Conservation (phyloP, 176 grass and related monocot species). For the Aegilops bicornis region DNA sequence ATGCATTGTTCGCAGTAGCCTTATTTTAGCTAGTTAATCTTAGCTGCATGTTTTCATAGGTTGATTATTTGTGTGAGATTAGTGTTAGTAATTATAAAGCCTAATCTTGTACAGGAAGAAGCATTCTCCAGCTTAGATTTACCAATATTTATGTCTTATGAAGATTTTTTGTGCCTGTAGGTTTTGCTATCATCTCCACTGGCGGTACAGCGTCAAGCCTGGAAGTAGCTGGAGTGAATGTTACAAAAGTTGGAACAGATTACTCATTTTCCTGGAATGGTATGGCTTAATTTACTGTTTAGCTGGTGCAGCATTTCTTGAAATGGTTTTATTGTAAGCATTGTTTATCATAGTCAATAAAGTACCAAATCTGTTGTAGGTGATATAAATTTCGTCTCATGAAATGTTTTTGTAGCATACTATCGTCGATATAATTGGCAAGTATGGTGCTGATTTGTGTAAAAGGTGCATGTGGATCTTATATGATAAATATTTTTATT, state of each 20-base stretch:
- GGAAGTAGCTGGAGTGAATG: conserved; percentile 75
- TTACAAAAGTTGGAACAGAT: conserved; percentile 89
- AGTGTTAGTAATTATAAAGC: too few species aligned
- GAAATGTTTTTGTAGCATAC: not conserved
- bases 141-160: too few species aligned
- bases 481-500: not conserved
- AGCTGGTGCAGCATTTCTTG: not conserved
- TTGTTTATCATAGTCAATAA: not conserved
- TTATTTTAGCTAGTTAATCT: too few species aligned
- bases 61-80: too few species aligned
- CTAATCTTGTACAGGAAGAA: too few species aligned
- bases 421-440: not conserved
- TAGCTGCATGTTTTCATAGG: too few species aligned
- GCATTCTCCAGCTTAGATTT: too few species aligned
- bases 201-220: conserved; percentile 77
- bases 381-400: not conserved
- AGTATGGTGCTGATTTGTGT: not conserved
- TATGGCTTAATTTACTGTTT: conserved; percentile 34
- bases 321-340: not conserved
- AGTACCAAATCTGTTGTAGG: not conserved
- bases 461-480: not conserved
- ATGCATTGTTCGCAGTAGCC: too few species aligned
- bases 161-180: conserved; percentile 30
- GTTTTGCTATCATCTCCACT: conserved; percentile 77
- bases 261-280: conserved; percentile 93